Conservation (phyloP, 306 rosid genomes). For the Gynostemma pentaphyllum region DNA sequence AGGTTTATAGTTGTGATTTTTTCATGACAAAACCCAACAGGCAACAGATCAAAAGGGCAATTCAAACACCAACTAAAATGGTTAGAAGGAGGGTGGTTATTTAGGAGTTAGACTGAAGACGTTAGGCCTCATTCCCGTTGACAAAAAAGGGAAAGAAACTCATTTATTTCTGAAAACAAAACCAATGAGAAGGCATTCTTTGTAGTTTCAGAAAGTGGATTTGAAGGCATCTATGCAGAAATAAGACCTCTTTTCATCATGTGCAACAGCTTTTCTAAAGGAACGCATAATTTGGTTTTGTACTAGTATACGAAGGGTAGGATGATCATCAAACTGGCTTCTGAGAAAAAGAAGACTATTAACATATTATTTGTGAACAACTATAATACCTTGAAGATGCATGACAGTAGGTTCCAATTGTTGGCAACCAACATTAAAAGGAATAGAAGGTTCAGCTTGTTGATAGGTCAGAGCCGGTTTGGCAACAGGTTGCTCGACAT, state of each 20-base stretch:
- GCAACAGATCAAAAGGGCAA: neutral
- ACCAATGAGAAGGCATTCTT: neutral
- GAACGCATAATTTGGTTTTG: neutral
- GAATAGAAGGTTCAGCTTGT: conserved; percentile 4
- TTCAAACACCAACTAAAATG: neutral
- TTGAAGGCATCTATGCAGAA: neutral
- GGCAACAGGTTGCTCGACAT: neutral
- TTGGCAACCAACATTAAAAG: conserved; percentile 16
- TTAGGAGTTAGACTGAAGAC: neutral
- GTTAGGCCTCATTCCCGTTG: neutral
- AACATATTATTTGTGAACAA: neutral
- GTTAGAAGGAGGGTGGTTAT: neutral
- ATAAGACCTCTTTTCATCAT: neutral
- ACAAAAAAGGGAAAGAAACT: neutral
- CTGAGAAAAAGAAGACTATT: neutral
- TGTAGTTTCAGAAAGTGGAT: neutral
- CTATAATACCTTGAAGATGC: conserved; percentile 26
- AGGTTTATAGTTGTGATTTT: neutral
- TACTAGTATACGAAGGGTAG: neutral
- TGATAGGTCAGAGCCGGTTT: conserved; percentile 11
- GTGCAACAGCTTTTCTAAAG: neutral
- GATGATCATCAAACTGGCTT: neutral
- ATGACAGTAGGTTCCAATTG: neutral
- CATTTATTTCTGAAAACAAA: neutral
- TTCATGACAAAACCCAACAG: neutral